These are phyloP conservation scores for Galerina sulciceps DNA, from an alignment of 768 basidiomycete species.

Conservation along the genomic window DNA sequence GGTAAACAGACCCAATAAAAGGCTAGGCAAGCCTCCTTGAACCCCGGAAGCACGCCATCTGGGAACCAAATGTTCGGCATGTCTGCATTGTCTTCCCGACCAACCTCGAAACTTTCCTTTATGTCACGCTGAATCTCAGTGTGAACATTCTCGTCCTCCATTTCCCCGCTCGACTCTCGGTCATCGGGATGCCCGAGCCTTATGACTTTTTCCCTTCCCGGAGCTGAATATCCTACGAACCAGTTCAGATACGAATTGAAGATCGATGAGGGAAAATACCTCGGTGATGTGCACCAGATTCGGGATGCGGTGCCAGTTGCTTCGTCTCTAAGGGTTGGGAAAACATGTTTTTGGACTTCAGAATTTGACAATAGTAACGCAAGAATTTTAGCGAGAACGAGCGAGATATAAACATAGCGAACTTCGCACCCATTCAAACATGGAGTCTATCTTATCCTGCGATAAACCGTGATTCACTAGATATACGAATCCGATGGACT, in stretches of 20 bases:
- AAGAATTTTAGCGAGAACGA: too few species aligned
- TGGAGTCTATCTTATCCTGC: conserved; percentile 36
- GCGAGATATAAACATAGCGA: too few species aligned
- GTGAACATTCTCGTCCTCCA: neutral
- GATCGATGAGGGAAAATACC: conserved; percentile 29
- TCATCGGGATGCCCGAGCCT: conserved; percentile 29
- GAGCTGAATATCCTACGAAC: conserved; percentile 39
- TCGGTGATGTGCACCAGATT: conserved; percentile 47
- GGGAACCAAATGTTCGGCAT: conserved; percentile 66
- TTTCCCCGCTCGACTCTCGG: neutral
- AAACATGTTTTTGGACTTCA: conserved; percentile 44
- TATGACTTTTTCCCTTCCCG: conserved; percentile 43
- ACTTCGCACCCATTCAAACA: conserved; percentile 45
- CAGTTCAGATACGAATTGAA: neutral
- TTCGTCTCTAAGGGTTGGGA: conserved; percentile 40
- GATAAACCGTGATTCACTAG: conserved; percentile 46
- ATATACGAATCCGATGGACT: conserved; percentile 52
- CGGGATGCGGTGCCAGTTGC: conserved; percentile 49
- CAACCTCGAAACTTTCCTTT: conserved; percentile 62
- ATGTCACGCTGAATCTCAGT: conserved; percentile 37
- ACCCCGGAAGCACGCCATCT: conserved; percentile 54
- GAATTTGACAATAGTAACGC: too few species aligned
- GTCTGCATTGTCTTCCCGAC: conserved; percentile 44
- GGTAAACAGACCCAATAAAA: conserved; percentile 50
- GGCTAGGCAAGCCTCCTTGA: conserved; percentile 52